phyloP scores from a whole-genome alignment of 805 yeast genomes.

The Yamadazyma phyllophila region DNA sequence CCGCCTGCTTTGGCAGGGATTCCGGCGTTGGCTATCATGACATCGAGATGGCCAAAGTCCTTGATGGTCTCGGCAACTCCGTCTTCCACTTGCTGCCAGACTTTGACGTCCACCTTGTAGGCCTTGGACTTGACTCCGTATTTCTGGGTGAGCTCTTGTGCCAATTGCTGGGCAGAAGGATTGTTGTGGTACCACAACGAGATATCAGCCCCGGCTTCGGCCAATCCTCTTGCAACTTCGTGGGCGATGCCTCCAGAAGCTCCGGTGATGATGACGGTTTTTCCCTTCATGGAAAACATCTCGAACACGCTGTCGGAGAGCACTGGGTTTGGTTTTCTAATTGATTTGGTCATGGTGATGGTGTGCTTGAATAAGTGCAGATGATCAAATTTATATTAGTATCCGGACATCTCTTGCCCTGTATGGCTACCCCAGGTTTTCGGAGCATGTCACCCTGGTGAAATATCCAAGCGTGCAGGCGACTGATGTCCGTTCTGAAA shows the following conservation, averaged over 20 bases:
- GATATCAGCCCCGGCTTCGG: conserved; percentile 40
- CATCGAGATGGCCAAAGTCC: conserved; percentile 40
- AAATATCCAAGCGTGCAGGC: too few species aligned
- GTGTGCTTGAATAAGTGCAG: background rate
- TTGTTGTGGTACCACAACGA: conserved; percentile 33
- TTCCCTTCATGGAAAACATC: conserved; percentile 29
- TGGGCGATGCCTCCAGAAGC: conserved; percentile 39
- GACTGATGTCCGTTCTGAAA: too few species aligned
- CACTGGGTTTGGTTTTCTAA: conserved; percentile 22
- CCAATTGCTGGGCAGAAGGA: conserved; percentile 23
- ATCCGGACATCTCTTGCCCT: background rate
- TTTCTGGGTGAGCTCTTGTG: conserved; percentile 15
- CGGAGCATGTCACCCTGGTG: too few species aligned
- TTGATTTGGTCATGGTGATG: conserved; percentile 9
- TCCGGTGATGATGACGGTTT: conserved; percentile 36
- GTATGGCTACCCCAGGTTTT: too few species aligned
- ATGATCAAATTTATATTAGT: background rate
- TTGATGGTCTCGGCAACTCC: conserved; percentile 27
- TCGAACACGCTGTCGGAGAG: conserved; percentile 27
- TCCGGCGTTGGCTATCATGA: conserved; percentile 47
- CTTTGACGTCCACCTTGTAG: conserved; percentile 36
- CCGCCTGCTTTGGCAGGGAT: conserved; percentile 44
- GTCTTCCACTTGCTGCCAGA: conserved; percentile 32
- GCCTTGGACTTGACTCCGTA: conserved; percentile 29
- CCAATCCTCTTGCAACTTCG: conserved; percentile 34